phyloP scores from a whole-genome alignment of 768 basidiomycete genomes.

The Trametes cingulata region DNA sequence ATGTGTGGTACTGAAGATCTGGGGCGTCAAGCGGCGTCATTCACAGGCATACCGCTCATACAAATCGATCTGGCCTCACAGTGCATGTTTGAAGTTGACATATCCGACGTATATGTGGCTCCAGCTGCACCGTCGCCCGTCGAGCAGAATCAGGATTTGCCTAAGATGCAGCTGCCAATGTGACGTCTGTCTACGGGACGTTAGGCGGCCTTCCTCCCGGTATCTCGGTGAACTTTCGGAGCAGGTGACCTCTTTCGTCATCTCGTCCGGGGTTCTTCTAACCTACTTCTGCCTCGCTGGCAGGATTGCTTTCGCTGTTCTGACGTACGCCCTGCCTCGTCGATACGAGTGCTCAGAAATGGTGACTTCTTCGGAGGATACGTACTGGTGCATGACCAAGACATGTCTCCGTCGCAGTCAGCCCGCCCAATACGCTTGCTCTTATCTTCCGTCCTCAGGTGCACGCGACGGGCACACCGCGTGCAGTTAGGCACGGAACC shows the following conservation, averaged over 20 bases:
- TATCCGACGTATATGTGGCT: too few species aligned
- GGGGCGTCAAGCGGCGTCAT: too few species aligned
- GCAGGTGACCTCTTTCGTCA: conserved; percentile 1
- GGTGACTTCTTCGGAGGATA: background rate
- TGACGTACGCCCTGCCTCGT: background rate
- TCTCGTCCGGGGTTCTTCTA: background rate
- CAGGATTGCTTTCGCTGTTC: background rate
- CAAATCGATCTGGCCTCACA: too few species aligned
- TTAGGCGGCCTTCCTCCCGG: too few species aligned
- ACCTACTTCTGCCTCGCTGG: background rate
- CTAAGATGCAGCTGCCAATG: too few species aligned
- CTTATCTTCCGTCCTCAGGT: background rate
- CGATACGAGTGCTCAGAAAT: background rate
- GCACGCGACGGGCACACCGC: background rate
- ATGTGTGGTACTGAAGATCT: too few species aligned
- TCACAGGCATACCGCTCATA: too few species aligned
- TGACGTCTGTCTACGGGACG: too few species aligned
- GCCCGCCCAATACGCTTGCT: conserved; percentile 6
- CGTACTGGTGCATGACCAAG: conserved; percentile 1
- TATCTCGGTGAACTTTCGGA: conserved; percentile 2
- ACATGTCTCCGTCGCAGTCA: background rate
- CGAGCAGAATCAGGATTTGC: too few species aligned
- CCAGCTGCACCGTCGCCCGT: too few species aligned
- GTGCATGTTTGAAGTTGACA: too few species aligned
- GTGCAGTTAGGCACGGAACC: background rate